Base-by-base conservation (phyloP, 1,284 basidiomycete genomes). In the Coniferiporia sulphurascens region DNA sequence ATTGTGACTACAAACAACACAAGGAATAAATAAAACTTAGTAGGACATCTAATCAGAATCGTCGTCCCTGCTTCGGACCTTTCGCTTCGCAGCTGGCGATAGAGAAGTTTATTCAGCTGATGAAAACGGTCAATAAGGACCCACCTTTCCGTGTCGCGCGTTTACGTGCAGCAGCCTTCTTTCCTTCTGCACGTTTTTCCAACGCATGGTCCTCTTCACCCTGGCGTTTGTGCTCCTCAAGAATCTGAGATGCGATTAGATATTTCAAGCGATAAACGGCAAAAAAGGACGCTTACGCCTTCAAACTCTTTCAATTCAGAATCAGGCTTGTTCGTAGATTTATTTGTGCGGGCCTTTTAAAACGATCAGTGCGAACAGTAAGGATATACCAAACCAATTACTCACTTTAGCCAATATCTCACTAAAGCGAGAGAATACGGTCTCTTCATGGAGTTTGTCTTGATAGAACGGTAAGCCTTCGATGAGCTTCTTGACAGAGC, bases 401-500 rank as follows among this genome's bases (percentile, higher is more conserved):
- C 74, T 51, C 34, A 80, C 85, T 78, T 92, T 93, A 58, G 77
- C 76, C 27, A 99, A 79, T 61, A 99, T 98, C 70, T 98, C 95
- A 34, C 81, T 80, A 74, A 99, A 98, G 49, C 87, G 80, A 52
- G 82, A 80, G 73, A 84, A 98, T 12, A 99, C 96, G 0, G 75
- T 79, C 57, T 86, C 80, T 65, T 98, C 94, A 73, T 96, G 92
- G 38, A 99, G 77, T 74, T 99, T 99, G 78, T 99, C 96, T 63
- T 94, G 89, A 69, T 99, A 98, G 74, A 86, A 89, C 50, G 87
- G 89, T 50, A 97, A 71, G 0, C 93, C 93, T 63, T 98, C 95
- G 67, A 95, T 92, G 62, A 99, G 83, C 73, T 95, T 98, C 84
- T 97, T 98, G 70, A 98, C 83, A 0, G 93, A 95, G 17, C 92